These are phyloP conservation scores for Colletotrichum godetiae DNA, from an alignment of 2,329 filamentous ascomycete species.

Conservation along the genomic window DNA sequence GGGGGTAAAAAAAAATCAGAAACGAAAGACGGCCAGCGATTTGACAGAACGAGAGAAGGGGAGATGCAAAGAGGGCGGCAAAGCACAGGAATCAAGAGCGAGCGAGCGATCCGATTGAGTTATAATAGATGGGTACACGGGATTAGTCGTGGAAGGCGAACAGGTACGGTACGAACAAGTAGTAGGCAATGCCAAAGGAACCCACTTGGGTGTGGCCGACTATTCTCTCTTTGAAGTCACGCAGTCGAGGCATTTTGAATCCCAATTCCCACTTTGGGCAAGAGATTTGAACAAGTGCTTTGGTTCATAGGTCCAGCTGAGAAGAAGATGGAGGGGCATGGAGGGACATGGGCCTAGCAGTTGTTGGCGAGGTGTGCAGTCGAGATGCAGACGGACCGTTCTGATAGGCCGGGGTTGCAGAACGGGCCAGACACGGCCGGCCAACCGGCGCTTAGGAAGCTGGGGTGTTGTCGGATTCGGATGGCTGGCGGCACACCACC, in stretches of 20 bases:
- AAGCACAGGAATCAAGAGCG: conserved; percentile 10
- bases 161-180: neutral
- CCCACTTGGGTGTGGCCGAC: conserved; percentile 26
- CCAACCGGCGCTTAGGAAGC: conserved; percentile 62
- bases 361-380: conserved; percentile 44
- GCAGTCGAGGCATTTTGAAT: conserved; percentile 1
- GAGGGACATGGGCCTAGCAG: conserved; percentile 35
- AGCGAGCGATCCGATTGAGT: conserved; percentile 31
- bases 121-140: conserved; percentile 20
- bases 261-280: conserved; percentile 23
- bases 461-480: conserved; percentile 52
- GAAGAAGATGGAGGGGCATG: conserved; percentile 20
- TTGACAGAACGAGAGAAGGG: conserved; percentile 14
- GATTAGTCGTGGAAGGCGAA: conserved; percentile 6
- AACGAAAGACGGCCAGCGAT: conserved; percentile 9
- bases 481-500: conserved; percentile 57
- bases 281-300: conserved; percentile 16
- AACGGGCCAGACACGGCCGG: conserved; percentile 42
- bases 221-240: neutral
- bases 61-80: conserved; percentile 16
- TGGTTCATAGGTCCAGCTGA: conserved; percentile 34
- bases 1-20: neutral
- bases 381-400: conserved; percentile 43
- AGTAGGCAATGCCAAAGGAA: neutral
- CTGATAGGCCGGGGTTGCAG: conserved; percentile 56